Percentiles rank a stretch among this genome's conserved stretches.
Conservation (phyloP, 129 eudicot genomes). For the Calendula officinalis region DNA sequence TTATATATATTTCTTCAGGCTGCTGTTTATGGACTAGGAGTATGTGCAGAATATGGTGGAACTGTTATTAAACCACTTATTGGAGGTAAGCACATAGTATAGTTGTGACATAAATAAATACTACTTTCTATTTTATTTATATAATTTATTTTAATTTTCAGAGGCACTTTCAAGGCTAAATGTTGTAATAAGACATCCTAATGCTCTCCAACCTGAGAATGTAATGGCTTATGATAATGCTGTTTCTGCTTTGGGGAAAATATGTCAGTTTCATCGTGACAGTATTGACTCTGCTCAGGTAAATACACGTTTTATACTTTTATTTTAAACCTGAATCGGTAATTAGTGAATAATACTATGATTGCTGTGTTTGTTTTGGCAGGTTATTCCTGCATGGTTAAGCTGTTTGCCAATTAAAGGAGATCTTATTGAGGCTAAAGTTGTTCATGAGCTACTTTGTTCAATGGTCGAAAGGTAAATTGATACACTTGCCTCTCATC, state of each 20-base stretch:
- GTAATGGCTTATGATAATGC: conserved; percentile 98
- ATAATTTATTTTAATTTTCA: conserved; percentile 28
- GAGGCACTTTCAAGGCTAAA: conserved; percentile 99
- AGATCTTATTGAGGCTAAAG: conserved; percentile 94
- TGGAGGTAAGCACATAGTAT: conserved; percentile 65
- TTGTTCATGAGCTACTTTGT: conserved; percentile 96
- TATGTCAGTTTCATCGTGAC: conserved; percentile 94
- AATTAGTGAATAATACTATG: conserved; percentile 1
- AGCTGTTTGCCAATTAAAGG: conserved; percentile 95
- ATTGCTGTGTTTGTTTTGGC: conserved; percentile 27
- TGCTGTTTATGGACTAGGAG: conserved; percentile 99
- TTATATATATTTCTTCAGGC: conserved; percentile 50
- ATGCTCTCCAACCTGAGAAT: conserved; percentile 72
- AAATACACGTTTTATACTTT: conserved; percentile 11
- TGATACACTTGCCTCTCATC: neutral
- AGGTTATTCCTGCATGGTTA: conserved; percentile 97
- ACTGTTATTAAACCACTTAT: conserved; percentile 85
- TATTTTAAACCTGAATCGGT: neutral
- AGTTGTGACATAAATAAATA: neutral
- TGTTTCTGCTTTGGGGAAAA: conserved; percentile 94
- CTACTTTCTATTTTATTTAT: conserved; percentile 4
- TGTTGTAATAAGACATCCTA: conserved; percentile 80
- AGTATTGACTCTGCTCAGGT: conserved; percentile 93
- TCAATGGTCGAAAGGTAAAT: conserved; percentile 94
- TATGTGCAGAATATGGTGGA: conserved; percentile 98